Base-by-base conservation (phyloP, 352 stramenopile species). In the Phytophthora multivora region DNA sequence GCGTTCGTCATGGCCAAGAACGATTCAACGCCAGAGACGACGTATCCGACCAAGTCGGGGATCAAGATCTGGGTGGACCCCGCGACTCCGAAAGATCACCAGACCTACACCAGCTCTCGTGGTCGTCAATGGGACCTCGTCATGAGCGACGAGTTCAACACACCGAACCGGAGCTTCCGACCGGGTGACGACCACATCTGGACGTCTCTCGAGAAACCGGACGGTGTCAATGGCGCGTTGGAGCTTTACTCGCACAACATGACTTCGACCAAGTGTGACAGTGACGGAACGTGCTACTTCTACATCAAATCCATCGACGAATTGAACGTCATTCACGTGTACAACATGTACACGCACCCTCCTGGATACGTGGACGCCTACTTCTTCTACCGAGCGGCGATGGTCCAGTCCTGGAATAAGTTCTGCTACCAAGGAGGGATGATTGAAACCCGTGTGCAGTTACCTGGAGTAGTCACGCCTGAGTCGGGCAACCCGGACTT, bases 61-160 rank as follows among this genome's bases (percentile, higher is more conserved):
- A 75, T 80, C 28, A 53, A 49, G 19, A 49, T 54, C 15, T 90
- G 83, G 83, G 67, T 90, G 10, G 80, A 92, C 59, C 78, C 80
- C 8, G 77, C 71, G 13, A 92, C 83, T 11, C 77, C 79, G 0
- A n/a, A 41, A 0, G 63, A 82, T 4, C 46, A 8, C 9, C 69
- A 76, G 10, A 60, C 31, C 3, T 88, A 88, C 59, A 68, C 31
- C 0, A 78, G 54, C 8, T 91, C 82, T 0, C 78, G 79, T 18
- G 75, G 80, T 0, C 33, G 56, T 0, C 46, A 33, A 35, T 91
- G 80, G 76, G 55, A 90, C 6, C 69, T 97, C 4, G 80, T 96
- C 38, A 98, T 98, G 88, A 97, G 89, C 23, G 95, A 98, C 77
- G 95, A 98, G 71, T 98, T 98, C 69, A 90, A 98, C 66, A 80